A percentile compares a stretch with the other conserved stretches of the same genome.
Evolutionary conservation across 78 protist genomes (phyloP).

Genomic region (Dictyostelium discoideum): DNA sequence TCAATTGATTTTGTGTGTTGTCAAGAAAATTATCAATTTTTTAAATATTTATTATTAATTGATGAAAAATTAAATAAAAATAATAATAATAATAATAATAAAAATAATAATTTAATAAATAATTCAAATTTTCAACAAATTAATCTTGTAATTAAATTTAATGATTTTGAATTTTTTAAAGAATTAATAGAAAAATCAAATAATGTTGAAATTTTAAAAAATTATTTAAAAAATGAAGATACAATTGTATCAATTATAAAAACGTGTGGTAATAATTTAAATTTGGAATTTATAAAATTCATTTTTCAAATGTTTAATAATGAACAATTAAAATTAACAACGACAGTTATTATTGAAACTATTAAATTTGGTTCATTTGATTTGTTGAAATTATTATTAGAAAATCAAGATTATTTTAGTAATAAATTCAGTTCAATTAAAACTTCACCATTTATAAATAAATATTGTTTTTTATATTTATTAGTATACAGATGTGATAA

Average conservation of each 20-base stretch:
- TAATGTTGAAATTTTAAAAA: neutral
- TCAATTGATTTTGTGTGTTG: neutral
- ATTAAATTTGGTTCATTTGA: neutral
- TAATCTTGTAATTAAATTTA: neutral
- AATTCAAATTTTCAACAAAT: neutral
- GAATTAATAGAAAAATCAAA: neutral
- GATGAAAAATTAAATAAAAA: neutral
- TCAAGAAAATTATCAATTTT: neutral
- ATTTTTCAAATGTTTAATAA: too few species aligned
- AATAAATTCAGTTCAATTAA: too few species aligned
- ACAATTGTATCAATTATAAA: neutral
- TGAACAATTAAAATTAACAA: neutral
- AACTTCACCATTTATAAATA: too few species aligned
- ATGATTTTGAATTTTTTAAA: neutral
- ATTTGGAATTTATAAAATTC: too few species aligned
- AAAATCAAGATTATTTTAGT: too few species aligned
- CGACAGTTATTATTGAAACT: neutral
- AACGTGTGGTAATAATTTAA: neutral
- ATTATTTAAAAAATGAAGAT: too few species aligned
- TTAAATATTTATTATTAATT: neutral
- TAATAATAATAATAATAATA: neutral
- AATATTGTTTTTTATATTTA: neutral
- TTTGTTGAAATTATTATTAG: neutral
- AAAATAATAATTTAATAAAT: too few species aligned
- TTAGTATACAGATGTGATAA: neutral